phyloP scores from a whole-genome alignment of 257 asterid species.

The Jacaranda mimosifolia region DNA sequence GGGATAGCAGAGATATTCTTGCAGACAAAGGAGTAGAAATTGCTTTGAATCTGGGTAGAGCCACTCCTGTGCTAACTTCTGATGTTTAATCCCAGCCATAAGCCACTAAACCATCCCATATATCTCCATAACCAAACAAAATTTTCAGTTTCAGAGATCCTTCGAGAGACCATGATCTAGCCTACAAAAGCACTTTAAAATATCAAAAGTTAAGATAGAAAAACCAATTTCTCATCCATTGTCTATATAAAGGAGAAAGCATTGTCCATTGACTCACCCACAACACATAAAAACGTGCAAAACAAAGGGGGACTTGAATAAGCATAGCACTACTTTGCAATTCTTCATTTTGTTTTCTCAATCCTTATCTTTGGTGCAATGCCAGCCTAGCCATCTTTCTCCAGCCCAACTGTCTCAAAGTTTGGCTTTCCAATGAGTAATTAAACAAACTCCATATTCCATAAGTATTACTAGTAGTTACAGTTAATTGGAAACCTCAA shows the following conservation, averaged over 20 bases:
- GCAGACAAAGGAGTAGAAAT: constrained; percentile 56
- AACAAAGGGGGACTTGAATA: not conserved
- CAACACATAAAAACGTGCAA: not conserved
- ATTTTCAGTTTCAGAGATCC: constrained; percentile 66
- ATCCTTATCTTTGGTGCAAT: too few species aligned
- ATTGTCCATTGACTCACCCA: not conserved
- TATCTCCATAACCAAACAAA: constrained; percentile 72
- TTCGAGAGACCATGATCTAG: constrained; percentile 68
- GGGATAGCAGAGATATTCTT: constrained; percentile 62
- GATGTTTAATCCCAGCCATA: constrained; percentile 71
- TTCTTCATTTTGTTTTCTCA: not conserved
- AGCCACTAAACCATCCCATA: constrained; percentile 71
- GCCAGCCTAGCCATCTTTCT: too few species aligned
- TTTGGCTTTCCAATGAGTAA: not conserved
- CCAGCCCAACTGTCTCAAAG: too few species aligned
- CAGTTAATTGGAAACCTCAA: too few species aligned
- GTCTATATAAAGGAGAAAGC: not conserved
- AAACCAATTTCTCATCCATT: not conserved
- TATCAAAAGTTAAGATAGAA: constrained; percentile 24
- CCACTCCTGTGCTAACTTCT: constrained; percentile 65
- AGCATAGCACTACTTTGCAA: not conserved
- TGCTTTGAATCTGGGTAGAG: constrained; percentile 62
- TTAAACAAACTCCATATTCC: not conserved
- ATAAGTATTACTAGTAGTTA: too few species aligned
- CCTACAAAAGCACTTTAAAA: constrained; percentile 48